Base-by-base conservation (phyloP, 768 basidiomycete species). In the Obba rivulosa region DNA sequence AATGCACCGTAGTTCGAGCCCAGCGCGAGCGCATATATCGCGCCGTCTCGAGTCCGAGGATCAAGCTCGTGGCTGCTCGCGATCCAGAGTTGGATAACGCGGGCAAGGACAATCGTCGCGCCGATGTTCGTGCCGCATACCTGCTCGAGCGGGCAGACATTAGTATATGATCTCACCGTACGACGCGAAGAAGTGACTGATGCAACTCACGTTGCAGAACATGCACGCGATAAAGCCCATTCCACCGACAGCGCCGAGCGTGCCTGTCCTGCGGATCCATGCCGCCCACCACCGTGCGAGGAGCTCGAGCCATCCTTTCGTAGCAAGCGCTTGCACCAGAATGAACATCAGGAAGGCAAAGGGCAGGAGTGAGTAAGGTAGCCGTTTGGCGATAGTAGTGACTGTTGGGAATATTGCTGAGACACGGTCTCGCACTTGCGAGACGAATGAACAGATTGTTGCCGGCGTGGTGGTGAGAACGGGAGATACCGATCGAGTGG, bases 271-370 rank as follows among this genome's bases (percentile, higher is more conserved):
- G 25, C 52, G 47, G 7, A 67, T 69, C 75, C 75, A 77, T 7
- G 69, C 62, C 3, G 50, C 57, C 76, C 76, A 77, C 87, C 89
- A 90, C 2, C 56, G 56, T 0, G 81, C 85, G 60, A 94, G 95
- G 20, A 93, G 74, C 11, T 80, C 73, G 8, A 95, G 90, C 92
- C 94, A 98, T 22, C 92, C 92, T 50, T 85, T 81, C 52, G 81
- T 75, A 11, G 81, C 74, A 5, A 98, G 76, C 0, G 77, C 87
- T 61, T 94, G 87, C 49, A 95, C 90, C 48, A 98, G 79, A 55
- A 97, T 91, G 69, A 98, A 97, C 66, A 94, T 92, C 1, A 87
- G 84, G 62, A 97, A 92, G 0, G 92, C 89, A 60, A 98, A 98
- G 0, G 91, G 91, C 14, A 96, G 70, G 7, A 96, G 79, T 11